Percentiles rank a stretch among this genome's conserved stretches.
These are phyloP conservation scores for Brassica napus DNA, from an alignment of 345 rosid genomes.

Conservation along the genomic window Da-Ae NC_063446.1:26528001-26528500, in stretches of 20 bases:
- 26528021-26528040: too few relatives aligned
- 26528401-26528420: slow-evolving; percentile 8
- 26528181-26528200: background rate
- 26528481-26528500: slow-evolving; percentile 20
- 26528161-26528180: background rate
- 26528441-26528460: slow-evolving; percentile 23
- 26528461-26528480: slow-evolving; percentile 8
- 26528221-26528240: background rate
- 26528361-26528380: background rate
- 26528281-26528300: background rate
- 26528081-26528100: too few relatives aligned
- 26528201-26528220: too few relatives aligned
- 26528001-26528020: background rate
- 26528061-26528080: too few relatives aligned
- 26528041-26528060: too few relatives aligned
- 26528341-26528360: background rate
- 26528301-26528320: background rate
- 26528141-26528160: too few relatives aligned
- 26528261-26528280: background rate
- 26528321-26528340: background rate
- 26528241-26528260: background rate
- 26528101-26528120: too few relatives aligned
- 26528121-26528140: background rate
- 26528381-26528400: slow-evolving; percentile 18
- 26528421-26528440: background rate